Evolutionary conservation across 306 rosid genomes (phyloP), one percentile per base, ranked within the genome.

Genomic region (Lathyrus sativus): DNA sequence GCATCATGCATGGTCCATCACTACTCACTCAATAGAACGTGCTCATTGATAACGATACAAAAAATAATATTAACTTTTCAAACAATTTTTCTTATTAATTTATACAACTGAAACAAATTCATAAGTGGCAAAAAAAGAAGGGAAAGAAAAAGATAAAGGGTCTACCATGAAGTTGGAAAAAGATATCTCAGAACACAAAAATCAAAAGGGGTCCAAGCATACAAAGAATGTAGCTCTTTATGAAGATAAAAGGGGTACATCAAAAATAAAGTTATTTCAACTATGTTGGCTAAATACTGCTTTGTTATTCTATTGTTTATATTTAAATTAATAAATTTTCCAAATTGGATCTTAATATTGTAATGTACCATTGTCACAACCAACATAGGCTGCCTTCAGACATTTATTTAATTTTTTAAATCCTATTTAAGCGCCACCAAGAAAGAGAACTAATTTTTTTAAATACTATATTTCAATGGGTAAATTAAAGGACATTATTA

Each of bases 101-200:
- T 42, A 61, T 29, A 17, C 59, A 33, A 3, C 24, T 29, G 59
- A 68, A 62, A 68, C 19, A 31, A 60, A 60, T 13, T 61, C 50
- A 26, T 15, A 29, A 55, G 26, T 3, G 28, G 38, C 6, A 4
- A 8, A 42, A 49, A 18, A 7, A 24, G 38, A 50, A 15, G 59
- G 45, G 22, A 9, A 60, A 60, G 28, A 61, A 57, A 63, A 68
- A 57, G 73, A 65, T 61, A 62, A 66, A 66, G 81, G 82, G 85
- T 66, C 85, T 74, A 78, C 80, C 73, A 74, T 29, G 80, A 74
- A 70, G 49, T 70, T 74, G 82, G 72, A 70, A 65, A 78, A 78
- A 74, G 78, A 65, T 59, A 39, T 68, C 62, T 58, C 39, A 62
- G 65, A 54, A 53, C 79, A 67, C 66, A 61, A 51, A 74, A 67